Evolutionary conservation across 257 asterid species (phyloP).

Genomic region (Nicotiana knightiana): DNA sequence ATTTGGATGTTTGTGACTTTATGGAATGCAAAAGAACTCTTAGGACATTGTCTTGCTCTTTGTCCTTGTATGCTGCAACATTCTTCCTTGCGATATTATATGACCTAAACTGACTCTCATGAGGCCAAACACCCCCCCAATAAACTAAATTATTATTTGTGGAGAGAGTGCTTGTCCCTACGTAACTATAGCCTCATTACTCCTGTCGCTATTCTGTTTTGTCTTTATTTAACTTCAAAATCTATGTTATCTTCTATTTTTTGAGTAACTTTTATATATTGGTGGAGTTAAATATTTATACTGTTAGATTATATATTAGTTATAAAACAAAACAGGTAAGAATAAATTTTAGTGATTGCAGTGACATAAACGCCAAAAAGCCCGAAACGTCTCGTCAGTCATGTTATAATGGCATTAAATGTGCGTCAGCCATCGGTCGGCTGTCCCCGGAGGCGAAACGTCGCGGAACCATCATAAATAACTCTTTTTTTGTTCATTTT

Average conservation of each 20-base stretch:
- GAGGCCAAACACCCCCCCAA: background rate
- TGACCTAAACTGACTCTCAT: background rate
- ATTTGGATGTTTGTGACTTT: conserved; percentile 36
- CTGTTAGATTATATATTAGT: too few relatives aligned
- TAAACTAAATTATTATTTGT: conserved; percentile 8
- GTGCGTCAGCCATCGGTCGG: too few relatives aligned
- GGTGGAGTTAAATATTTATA: too few relatives aligned
- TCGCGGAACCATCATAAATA: too few relatives aligned
- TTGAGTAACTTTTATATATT: too few relatives aligned
- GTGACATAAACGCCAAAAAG: too few relatives aligned
- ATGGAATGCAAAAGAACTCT: conserved; percentile 26
- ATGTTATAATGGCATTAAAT: too few relatives aligned
- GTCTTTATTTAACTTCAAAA: conserved; percentile 13
- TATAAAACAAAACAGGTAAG: too few relatives aligned
- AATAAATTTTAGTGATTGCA: too few relatives aligned
- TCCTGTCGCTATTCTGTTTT: conserved; percentile 35
- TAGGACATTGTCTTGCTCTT: conserved; percentile 28
- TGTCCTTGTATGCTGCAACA: conserved; percentile 49
- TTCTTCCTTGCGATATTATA: conserved; percentile 39
- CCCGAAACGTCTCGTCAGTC: too few relatives aligned
- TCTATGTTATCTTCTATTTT: background rate
- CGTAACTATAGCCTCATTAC: conserved; percentile 30
- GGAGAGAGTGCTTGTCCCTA: conserved; percentile 24
- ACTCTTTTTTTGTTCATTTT: too few relatives aligned
- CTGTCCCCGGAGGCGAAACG: too few relatives aligned